phyloP scores from a whole-genome alignment of 2,329 filamentous ascomycete genomes.

The Scedosporium apiospermum region DNA sequence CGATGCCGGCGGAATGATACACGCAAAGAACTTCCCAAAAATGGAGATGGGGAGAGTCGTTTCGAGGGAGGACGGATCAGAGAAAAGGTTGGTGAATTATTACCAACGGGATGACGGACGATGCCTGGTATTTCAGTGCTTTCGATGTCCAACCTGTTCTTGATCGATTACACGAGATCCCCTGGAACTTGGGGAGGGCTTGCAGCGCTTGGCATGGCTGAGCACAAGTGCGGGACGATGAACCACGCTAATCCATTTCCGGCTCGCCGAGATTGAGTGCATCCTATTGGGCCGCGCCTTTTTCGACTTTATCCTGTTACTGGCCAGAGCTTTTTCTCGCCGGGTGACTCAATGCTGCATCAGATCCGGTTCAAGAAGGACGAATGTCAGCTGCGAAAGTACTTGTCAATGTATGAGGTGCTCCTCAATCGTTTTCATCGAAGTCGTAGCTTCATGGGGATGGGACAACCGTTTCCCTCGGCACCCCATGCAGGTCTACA shows the following conservation, averaged over 20 bases:
- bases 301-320: background rate
- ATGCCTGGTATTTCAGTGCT: conserved; percentile 24
- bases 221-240: conserved; percentile 18
- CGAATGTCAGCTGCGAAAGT: background rate
- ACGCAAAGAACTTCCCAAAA: background rate
- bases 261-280: conserved; percentile 7
- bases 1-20: background rate
- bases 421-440: too few species aligned
- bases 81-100: background rate
- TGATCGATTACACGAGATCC: background rate
- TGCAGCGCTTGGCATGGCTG: conserved; percentile 13
- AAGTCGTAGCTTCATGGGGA: too few species aligned
- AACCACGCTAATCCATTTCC: conserved; percentile 8
- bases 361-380: background rate
- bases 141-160: background rate
- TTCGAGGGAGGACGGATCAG: background rate
- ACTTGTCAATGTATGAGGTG: too few species aligned
- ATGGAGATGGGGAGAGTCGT: conserved; percentile 3
- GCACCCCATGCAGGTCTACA: too few species aligned
- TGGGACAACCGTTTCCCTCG: too few species aligned
- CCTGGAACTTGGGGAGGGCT: background rate
- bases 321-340: background rate
- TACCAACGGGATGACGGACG: background rate
- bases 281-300: conserved; percentile 6
- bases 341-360: conserved; percentile 1